These are phyloP conservation scores for Agrocybe chaxingu DNA, from an alignment of 768 basidiomycete species.

Conservation along the genomic window DNA sequence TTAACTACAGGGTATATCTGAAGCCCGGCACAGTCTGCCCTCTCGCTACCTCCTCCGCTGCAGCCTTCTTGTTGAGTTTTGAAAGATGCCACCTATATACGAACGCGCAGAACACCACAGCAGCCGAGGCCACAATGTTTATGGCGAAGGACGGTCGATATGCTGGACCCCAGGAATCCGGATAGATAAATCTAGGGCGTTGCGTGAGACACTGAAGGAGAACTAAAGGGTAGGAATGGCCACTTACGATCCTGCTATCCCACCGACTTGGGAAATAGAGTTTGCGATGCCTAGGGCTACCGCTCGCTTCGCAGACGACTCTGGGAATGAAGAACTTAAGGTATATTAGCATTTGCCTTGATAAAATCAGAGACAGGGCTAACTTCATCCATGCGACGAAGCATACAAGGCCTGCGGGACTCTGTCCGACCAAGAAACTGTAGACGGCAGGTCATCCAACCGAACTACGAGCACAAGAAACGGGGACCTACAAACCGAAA, in stretches of 20 bases:
- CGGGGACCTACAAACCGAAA: slow-evolving; percentile 45
- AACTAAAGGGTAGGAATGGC: not conserved
- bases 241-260: slow-evolving; percentile 72
- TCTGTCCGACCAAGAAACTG: slow-evolving; percentile 72
- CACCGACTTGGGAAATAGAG: slow-evolving; percentile 73
- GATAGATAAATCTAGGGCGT: slow-evolving; percentile 53
- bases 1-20: not conserved
- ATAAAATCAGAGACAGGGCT: not conserved
- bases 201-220: not conserved
- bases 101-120: not conserved
- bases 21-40: not conserved
- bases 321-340: slow-evolving; percentile 29
- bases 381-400: slow-evolving; percentile 42
- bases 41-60: slow-evolving; percentile 10
- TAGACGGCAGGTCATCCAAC: not conserved
- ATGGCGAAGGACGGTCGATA: slow-evolving; percentile 68
- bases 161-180: slow-evolving; percentile 56
- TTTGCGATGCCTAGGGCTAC: slow-evolving; percentile 77
- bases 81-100: not conserved
- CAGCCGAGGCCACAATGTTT: slow-evolving; percentile 44
- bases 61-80: slow-evolving; percentile 2
- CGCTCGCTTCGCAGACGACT: slow-evolving; percentile 76
- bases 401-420: slow-evolving; percentile 64
- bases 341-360: not conserved
- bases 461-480: not conserved